These are phyloP conservation scores for Macroventuria anomochaeta DNA, from an alignment of 2,329 filamentous ascomycete genomes.

Conservation along the genomic window DNA sequence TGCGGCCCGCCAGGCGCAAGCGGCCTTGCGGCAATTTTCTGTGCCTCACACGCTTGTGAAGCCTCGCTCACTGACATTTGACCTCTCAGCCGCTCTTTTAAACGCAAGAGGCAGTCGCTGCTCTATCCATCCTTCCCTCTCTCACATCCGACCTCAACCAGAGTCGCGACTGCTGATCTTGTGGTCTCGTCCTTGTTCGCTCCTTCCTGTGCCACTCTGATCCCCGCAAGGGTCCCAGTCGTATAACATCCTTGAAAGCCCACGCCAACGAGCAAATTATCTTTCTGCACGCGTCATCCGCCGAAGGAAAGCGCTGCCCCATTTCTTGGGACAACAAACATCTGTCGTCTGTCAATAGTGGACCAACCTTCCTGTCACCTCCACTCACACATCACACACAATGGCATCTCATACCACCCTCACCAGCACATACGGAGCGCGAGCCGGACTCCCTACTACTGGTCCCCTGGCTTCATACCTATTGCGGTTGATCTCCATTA, in stretches of 20 bases:
- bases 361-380: conserved; percentile 2
- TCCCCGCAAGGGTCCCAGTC: conserved; percentile 12
- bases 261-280: conserved; percentile 18
- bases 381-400: conserved; percentile 18
- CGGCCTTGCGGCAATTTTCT: conserved; percentile 15
- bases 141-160: background rate
- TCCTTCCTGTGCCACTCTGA: conserved; percentile 15
- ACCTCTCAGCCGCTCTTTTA: conserved; percentile 2
- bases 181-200: conserved; percentile 6
- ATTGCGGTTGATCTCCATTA: conserved; percentile 57
- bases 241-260: conserved; percentile 9
- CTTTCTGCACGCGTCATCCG: conserved; percentile 10
- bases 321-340: conserved; percentile 8
- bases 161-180: conserved; percentile 13
- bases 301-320: background rate
- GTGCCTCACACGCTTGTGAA: conserved; percentile 7
- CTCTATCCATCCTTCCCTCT: conserved; percentile 1
- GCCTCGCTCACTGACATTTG: background rate
- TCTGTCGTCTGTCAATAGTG: conserved; percentile 3
- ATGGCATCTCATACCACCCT: conserved; percentile 43
- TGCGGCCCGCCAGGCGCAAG: conserved; percentile 20
- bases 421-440: conserved; percentile 54
- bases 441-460: conserved; percentile 52
- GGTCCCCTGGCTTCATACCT: conserved; percentile 57
- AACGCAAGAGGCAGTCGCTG: conserved; percentile 13